These are phyloP conservation scores for Thelonectria discophora DNA, from an alignment of 2,329 filamentous ascomycete genomes.

Conservation along the genomic window DNA sequence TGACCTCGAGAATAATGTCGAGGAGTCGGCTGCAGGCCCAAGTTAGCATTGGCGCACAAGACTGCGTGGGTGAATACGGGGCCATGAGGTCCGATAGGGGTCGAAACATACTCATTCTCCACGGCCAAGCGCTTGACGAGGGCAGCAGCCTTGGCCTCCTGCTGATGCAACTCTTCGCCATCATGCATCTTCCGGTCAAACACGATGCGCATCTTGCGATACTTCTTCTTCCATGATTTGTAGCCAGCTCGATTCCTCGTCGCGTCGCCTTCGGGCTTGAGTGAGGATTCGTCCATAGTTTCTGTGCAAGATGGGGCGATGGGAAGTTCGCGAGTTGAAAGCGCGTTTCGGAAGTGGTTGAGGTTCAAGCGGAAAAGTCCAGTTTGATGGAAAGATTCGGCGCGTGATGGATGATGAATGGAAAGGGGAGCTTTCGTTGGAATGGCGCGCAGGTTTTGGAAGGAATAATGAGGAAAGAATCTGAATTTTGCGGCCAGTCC, in stretches of 20 bases:
- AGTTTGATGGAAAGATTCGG: slow-evolving; percentile 26
- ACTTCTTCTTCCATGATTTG: slow-evolving; percentile 90
- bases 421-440: slow-evolving; percentile 23
- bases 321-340: slow-evolving; percentile 19
- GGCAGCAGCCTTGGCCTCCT: slow-evolving; percentile 82
- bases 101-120: slow-evolving; percentile 82
- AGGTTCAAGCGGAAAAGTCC: slow-evolving; percentile 19
- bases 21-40: slow-evolving; percentile 74
- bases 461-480: slow-evolving; percentile 16
- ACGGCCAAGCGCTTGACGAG: slow-evolving; percentile 85
- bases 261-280: slow-evolving; percentile 57
- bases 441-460: slow-evolving; percentile 21
- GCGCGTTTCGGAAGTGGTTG: slow-evolving; percentile 18
- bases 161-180: slow-evolving; percentile 82
- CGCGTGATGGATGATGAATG: slow-evolving; percentile 16
- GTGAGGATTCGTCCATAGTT: slow-evolving; percentile 47
- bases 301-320: slow-evolving; percentile 22
- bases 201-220: slow-evolving; percentile 84
- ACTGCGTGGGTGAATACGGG: neutral
- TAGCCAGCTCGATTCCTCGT: slow-evolving; percentile 60
- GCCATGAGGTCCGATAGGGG: neutral
- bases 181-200: slow-evolving; percentile 83
- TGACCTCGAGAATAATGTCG: slow-evolving; percentile 89
- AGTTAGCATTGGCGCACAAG: slow-evolving; percentile 32
- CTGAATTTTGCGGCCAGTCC: slow-evolving; percentile 20